Base-by-base conservation (phyloP, 495 filamentous ascomycete genomes). In the Aspergillus nidulans region DNA sequence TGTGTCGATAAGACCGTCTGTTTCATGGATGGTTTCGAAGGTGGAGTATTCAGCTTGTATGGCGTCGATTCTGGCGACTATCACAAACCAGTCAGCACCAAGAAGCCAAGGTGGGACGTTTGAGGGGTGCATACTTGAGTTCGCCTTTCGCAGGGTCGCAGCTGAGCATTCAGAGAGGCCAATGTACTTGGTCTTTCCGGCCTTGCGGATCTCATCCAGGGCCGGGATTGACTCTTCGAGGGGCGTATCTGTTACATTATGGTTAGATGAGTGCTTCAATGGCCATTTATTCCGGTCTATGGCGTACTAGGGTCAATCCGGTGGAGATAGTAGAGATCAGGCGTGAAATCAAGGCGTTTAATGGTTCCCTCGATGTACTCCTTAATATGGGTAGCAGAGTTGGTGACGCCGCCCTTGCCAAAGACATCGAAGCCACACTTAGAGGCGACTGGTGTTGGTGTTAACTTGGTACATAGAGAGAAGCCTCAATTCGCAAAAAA, bases 361-460 rank as follows among this genome's bases (percentile, higher is more conserved):
- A 77, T 79, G 1, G 75, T 78, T 25, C 76, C 77, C 6, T 80
- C 76, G 21, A 80, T 77, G 49, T 79, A 80, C 46, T 67, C 59
- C 55, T 77, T 74, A 62, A 80, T 80, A 54, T 80, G 77, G 2
- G 67, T 23, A 13, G 77, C 61, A 9, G 77, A 79, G 58, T 79
- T 80, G 48, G 74, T 78, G 48, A 79, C 62, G 6, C 18, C 25
- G 5, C 48, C 32, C 0, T 56, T 51, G 2, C 60, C 60, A 20
- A 79, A 69, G 13, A 58, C 62, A 46, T 70, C 46, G 47, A 77
- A 68, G 0, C 76, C 74, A 58, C 76, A 78, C 58, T 78, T 78
- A 0, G 76, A 79, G 7, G 75, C 75, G 55, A 79, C 75, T 77
- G 44, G n/a, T 15, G 30, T n/a, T 1, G 1, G n/a, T 15, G 32